phyloP scores from a whole-genome alignment of 805 yeast genomes.

The Metschnikowia kunwiensis region DNA sequence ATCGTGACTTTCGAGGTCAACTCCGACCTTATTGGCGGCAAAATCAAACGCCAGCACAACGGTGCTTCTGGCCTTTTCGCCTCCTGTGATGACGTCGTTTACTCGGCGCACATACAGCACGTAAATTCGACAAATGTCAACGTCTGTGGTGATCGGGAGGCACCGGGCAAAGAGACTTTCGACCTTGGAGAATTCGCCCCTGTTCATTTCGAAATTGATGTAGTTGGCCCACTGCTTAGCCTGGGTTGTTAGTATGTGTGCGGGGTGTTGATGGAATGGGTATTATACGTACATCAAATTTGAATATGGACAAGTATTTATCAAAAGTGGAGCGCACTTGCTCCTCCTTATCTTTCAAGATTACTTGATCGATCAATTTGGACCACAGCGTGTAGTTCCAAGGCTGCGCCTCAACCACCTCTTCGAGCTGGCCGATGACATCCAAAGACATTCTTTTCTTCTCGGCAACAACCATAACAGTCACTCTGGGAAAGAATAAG shows the following conservation, averaged over 20 bases:
- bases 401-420: constrained; percentile 49
- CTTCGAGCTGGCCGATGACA: constrained; percentile 57
- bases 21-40: constrained; percentile 74
- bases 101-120: constrained; percentile 71
- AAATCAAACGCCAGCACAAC: constrained; percentile 81
- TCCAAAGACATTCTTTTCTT: constrained; percentile 39
- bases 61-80: constrained; percentile 70
- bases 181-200: constrained; percentile 64
- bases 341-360: constrained; percentile 54
- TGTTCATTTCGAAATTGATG: constrained; percentile 57
- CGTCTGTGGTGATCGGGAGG: constrained; percentile 58
- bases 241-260: constrained; percentile 24
- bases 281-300: constrained; percentile 46
- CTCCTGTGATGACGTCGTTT: constrained; percentile 71
- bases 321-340: constrained; percentile 59
- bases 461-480: constrained; percentile 14
- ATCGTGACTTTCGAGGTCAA: constrained; percentile 65
- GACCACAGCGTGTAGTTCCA: constrained; percentile 57
- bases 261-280: background rate
- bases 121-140: constrained; percentile 73
- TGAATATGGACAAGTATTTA: constrained; percentile 60
- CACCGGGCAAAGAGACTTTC: constrained; percentile 65
- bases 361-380: constrained; percentile 48
- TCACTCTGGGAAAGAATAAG: too few relatives aligned
- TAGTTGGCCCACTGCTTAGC: constrained; percentile 67